phyloP scores from a whole-genome alignment of 1,139 yeast species.

The Suhomyces bokatorum region DNA sequence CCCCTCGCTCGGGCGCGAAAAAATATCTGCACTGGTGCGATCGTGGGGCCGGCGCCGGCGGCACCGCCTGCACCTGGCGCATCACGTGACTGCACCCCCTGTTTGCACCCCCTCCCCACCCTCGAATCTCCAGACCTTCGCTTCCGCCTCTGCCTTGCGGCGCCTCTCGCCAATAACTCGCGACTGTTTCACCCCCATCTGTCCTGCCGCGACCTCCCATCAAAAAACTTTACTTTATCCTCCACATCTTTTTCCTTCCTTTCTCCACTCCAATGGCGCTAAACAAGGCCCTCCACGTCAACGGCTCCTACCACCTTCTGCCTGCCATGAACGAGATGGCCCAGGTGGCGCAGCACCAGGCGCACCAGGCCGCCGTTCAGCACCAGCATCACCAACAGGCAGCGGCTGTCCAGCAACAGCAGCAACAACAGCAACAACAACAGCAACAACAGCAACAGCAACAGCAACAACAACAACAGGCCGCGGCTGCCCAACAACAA shows the following conservation, averaged over 20 bases:
- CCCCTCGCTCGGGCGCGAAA: background rate
- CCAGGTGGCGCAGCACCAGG: slow-evolving; percentile 16
- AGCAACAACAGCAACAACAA: slow-evolving; percentile 3
- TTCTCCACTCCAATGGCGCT: slow-evolving; percentile 11
- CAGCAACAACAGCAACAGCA: background rate
- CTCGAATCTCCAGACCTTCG: slow-evolving; percentile 8
- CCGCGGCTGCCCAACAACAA: background rate
- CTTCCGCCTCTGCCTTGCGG: slow-evolving; percentile 12
- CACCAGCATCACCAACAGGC: slow-evolving; percentile 6
- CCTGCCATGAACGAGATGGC: slow-evolving; percentile 17
- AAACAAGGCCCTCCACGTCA: slow-evolving; percentile 13
- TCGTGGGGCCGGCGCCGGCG: background rate
- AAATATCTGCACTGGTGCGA: background rate
- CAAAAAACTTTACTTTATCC: slow-evolving; percentile 2
- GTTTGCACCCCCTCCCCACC: slow-evolving; percentile 6
- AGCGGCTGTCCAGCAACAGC: slow-evolving; percentile 2
- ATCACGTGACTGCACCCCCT: background rate
- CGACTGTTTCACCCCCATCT: slow-evolving; percentile 4
- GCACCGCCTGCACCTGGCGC: no score
- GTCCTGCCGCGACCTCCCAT: slow-evolving; percentile 1
- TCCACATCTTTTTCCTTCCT: slow-evolving; percentile 3
- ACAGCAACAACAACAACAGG: background rate
- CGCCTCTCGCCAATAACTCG: slow-evolving; percentile 7
- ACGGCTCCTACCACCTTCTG: slow-evolving; percentile 12
- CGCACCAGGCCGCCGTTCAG: slow-evolving; percentile 8